These are phyloP conservation scores for Puccinia triticina DNA, from an alignment of 1,284 basidiomycete species.

Conservation along the genomic window DNA sequence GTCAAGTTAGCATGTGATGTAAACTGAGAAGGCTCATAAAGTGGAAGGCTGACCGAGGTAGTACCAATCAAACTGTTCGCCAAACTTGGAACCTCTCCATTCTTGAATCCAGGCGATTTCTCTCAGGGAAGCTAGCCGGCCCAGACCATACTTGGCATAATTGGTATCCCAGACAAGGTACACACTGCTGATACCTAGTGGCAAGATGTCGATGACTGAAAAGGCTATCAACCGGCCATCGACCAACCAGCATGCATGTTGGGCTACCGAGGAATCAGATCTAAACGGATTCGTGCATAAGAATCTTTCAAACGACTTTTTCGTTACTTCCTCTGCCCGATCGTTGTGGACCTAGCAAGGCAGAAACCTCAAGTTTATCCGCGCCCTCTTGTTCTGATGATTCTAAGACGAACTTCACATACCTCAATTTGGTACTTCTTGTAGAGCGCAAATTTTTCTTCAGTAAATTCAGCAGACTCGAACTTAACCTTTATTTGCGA, in stretches of 20 bases:
- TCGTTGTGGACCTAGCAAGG: slow-evolving; percentile 36
- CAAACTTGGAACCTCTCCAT: slow-evolving; percentile 59
- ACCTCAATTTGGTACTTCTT: slow-evolving; percentile 57
- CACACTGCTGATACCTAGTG: slow-evolving; percentile 85
- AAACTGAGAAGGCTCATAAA: slow-evolving; percentile 19
- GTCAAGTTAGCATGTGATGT: not conserved
- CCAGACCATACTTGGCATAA: slow-evolving; percentile 76
- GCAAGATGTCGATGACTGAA: slow-evolving; percentile 87
- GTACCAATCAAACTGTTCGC: slow-evolving; percentile 55
- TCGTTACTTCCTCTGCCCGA: slow-evolving; percentile 1
- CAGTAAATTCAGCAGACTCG: slow-evolving; percentile 73
- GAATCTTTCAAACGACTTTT: slow-evolving; percentile 25
- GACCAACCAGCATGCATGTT: slow-evolving; percentile 50
- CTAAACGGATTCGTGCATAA: slow-evolving; percentile 34
- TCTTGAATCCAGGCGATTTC: slow-evolving; percentile 75
- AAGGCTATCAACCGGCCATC: slow-evolving; percentile 82
- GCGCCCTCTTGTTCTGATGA: not conserved
- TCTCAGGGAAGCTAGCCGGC: slow-evolving; percentile 77
- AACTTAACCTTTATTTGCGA: slow-evolving; percentile 67
- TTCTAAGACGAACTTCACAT: not conserved
- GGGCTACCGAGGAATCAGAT: not conserved
- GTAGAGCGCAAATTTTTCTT: slow-evolving; percentile 79
- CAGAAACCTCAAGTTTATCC: not conserved
- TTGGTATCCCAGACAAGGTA: slow-evolving; percentile 90
- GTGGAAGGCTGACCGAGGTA: slow-evolving; percentile 30